phyloP scores from a whole-genome alignment of 306 rosid genomes.

The Quercus dentata region DNA sequence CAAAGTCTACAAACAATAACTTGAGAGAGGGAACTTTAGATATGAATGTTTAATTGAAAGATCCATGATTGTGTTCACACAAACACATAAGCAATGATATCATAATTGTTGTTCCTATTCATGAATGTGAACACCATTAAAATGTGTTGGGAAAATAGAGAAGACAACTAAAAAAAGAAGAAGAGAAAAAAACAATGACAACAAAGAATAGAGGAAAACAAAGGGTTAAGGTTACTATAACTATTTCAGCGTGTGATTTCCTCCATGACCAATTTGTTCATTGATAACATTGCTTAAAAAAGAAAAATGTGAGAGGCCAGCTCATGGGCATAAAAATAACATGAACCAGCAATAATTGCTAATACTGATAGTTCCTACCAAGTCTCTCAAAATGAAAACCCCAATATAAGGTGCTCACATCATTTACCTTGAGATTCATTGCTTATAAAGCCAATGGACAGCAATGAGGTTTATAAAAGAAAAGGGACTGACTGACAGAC shows the following conservation, averaged over 20 bases:
- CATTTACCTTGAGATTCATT: slow-evolving; percentile 18
- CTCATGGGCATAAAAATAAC: slow-evolving; percentile 31
- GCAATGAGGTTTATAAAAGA: slow-evolving; percentile 1
- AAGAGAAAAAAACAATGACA: background rate
- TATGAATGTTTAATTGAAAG: background rate
- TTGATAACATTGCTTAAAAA: slow-evolving; percentile 17
- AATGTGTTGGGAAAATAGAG: background rate
- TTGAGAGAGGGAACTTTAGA: background rate
- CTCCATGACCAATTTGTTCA: slow-evolving; percentile 5
- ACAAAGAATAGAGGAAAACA: too few relatives aligned
- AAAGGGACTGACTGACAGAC: slow-evolving; percentile 5
- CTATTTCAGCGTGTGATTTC: slow-evolving; percentile 2
- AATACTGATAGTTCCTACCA: slow-evolving; percentile 18
- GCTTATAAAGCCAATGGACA: slow-evolving; percentile 7
- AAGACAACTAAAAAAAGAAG: background rate
- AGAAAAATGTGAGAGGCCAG: slow-evolving; percentile 29
- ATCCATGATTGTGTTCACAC: background rate
- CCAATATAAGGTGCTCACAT: slow-evolving; percentile 11
- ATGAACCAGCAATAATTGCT: slow-evolving; percentile 33
- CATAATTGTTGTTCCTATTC: background rate
- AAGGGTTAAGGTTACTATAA: background rate
- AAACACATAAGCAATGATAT: background rate
- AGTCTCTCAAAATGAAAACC: background rate
- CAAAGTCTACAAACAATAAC: background rate
- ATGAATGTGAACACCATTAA: background rate